Percentiles rank a stretch among this genome's conserved stretches.
phyloP scores from a whole-genome alignment of 257 asterid species.

The Euphrasia confusa region DNA sequence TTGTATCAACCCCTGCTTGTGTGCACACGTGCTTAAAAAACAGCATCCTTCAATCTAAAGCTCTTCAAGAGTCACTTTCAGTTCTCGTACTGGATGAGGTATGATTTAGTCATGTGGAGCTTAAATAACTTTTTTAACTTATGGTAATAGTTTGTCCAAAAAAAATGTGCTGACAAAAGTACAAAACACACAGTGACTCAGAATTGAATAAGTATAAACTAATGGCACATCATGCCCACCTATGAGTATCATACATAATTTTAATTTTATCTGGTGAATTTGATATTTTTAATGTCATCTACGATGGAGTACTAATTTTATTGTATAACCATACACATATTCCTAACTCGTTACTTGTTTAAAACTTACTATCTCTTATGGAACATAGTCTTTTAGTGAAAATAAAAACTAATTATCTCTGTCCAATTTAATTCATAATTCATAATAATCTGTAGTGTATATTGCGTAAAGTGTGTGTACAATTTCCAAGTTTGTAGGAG shows the following conservation, averaged over 20 bases:
- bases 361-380: conserved; percentile 10
- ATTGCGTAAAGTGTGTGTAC: neutral
- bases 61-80: conserved; percentile 79
- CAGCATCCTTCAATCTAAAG: conserved; percentile 53
- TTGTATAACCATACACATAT: neutral
- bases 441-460: neutral
- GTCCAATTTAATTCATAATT: neutral
- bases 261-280: too few species aligned
- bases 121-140: neutral
- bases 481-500: neutral
- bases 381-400: neutral
- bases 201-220: neutral
- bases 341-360: conserved; percentile 1
- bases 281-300: neutral
- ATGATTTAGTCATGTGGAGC: conserved; percentile 15
- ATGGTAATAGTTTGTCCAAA: neutral
- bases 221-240: neutral
- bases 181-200: neutral
- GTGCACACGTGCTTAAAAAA: conserved; percentile 55
- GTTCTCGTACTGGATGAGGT: conserved; percentile 94
- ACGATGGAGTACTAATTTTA: neutral
- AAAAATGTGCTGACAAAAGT: neutral
- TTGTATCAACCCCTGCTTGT: conserved; percentile 91
- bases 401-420: neutral
- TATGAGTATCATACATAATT: neutral